Percentiles rank a stretch among this genome's conserved stretches.
Conservation (phyloP, 257 asterid genomes). For the Scutellaria minor region DNA sequence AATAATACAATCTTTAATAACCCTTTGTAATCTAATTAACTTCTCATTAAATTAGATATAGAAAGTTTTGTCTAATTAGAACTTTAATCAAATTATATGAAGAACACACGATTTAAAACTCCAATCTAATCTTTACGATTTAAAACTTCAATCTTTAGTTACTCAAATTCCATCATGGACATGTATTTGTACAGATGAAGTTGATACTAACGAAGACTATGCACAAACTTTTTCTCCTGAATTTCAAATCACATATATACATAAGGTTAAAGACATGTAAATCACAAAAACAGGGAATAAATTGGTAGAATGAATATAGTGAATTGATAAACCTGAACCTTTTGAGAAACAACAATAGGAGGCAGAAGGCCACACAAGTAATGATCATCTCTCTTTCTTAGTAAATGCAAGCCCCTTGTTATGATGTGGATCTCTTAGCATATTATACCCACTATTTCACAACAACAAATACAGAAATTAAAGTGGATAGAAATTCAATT, state of each 20-base stretch:
- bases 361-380: constrained; percentile 87
- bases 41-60: no score
- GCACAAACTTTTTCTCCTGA: constrained; percentile 80
- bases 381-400: constrained; percentile 77
- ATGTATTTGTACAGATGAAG: constrained; percentile 77
- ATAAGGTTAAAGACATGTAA: not conserved
- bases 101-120: no score
- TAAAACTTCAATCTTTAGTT: no score
- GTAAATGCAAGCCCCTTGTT: constrained; percentile 90
- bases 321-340: constrained; percentile 62
- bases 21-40: no score
- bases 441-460: constrained; percentile 59
- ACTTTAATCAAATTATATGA: no score
- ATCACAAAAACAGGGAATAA: not conserved
- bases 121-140: no score
- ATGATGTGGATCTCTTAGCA: constrained; percentile 84
- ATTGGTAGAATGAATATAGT: not conserved
- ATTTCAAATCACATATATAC: constrained; percentile 19
- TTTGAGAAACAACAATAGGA: constrained; percentile 53
- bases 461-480: not conserved
- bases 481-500: not conserved
- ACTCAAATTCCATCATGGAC: constrained; percentile 88
- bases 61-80: no score
- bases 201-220: constrained; percentile 61
- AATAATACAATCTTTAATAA: no score